Percentiles rank a stretch among this genome's conserved stretches.
These are phyloP conservation scores for Glycine tomentella DNA, from an alignment of 306 rosid species.

Conservation along the genomic window DNA sequence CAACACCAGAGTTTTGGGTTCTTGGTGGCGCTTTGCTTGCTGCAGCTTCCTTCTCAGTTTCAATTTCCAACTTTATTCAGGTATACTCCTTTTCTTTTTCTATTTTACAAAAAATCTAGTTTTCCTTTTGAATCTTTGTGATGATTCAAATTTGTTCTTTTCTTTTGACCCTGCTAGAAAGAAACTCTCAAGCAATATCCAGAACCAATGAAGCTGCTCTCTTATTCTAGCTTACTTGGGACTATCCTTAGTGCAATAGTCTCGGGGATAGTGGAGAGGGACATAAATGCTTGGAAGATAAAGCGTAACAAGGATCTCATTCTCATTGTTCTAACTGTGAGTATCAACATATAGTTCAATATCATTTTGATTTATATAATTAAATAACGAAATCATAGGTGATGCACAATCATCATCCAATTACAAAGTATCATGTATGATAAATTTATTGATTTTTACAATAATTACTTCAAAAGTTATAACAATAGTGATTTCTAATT, in stretches of 20 bases:
- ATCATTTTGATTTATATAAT: background rate
- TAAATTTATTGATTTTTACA: no score
- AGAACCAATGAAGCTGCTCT: conserved; percentile 52
- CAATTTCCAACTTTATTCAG: conserved; percentile 69
- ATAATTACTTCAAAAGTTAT: no score
- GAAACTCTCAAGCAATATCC: conserved; percentile 49
- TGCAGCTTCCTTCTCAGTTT: conserved; percentile 63
- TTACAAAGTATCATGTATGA: no score
- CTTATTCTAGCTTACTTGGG: conserved; percentile 50
- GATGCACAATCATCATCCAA: no score
- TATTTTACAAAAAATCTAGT: background rate
- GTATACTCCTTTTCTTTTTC: conserved; percentile 6
- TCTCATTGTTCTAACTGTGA: conserved; percentile 53
- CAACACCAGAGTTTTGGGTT: conserved; percentile 72
- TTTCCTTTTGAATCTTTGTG: background rate
- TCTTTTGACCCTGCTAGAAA: conserved; percentile 38
- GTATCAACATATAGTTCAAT: background rate
- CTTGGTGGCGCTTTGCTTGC: conserved; percentile 76
- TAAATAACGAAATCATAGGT: background rate
- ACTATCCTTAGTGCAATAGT: conserved; percentile 50
- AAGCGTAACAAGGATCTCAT: conserved; percentile 46
- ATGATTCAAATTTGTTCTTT: conserved; percentile 5
- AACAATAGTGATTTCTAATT: no score
- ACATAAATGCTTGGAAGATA: conserved; percentile 51
- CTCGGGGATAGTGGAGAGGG: conserved; percentile 38